Evolutionary conservation across 1,139 yeast species (phyloP).

Genomic region (Hyphopichia khmerensis): DNA sequence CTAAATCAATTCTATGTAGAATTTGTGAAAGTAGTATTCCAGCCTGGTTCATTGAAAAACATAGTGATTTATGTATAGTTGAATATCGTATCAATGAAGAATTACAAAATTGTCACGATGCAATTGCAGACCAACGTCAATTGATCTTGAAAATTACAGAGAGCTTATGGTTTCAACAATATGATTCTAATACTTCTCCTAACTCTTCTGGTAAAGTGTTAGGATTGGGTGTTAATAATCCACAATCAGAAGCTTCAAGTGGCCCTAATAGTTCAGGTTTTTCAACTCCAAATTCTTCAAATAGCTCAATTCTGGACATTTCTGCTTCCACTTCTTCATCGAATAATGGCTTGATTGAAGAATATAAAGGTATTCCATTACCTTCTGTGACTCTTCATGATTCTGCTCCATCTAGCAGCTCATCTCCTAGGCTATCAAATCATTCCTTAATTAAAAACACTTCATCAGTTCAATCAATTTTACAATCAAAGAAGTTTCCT

Average conservation of each 20-base stretch:
- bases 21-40: conserved; percentile 92
- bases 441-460: conserved; percentile 28
- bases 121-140: conserved; percentile 69
- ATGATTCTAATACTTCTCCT: conserved; percentile 5
- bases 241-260: background rate
- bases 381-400: conserved; percentile 28
- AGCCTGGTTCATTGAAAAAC: conserved; percentile 95
- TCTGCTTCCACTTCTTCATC: conserved; percentile 13
- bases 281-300: conserved; percentile 13
- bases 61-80: conserved; percentile 81
- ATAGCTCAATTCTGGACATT: conserved; percentile 16
- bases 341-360: conserved; percentile 24
- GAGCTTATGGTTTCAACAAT: conserved; percentile 23
- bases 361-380: conserved; percentile 62
- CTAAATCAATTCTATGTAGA: conserved; percentile 78
- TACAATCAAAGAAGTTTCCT: conserved; percentile 52
- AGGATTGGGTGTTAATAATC: background rate
- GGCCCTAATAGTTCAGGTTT: background rate
- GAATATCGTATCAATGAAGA: conserved; percentile 84
- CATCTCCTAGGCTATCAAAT: conserved; percentile 21
- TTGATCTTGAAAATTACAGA: conserved; percentile 49
- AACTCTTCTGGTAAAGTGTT: conserved; percentile 3
- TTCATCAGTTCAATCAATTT: conserved; percentile 26
- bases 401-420: background rate
- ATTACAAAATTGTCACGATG: conserved; percentile 77